Base-by-base conservation (phyloP, 352 stramenopile genomes). In the Pythium phragmiticola region DNA sequence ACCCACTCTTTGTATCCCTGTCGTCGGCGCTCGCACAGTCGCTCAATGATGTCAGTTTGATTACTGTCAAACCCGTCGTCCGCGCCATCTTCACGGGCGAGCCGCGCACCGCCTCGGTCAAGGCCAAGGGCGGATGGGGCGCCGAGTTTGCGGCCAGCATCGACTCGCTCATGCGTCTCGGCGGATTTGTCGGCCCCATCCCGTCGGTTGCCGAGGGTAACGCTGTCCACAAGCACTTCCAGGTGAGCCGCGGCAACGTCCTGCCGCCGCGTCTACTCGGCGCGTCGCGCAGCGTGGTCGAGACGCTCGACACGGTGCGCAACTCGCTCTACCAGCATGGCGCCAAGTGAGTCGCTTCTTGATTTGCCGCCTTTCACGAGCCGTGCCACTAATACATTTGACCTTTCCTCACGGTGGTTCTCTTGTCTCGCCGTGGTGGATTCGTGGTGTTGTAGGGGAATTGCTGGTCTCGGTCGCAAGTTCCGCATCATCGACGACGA, bases 401-500 rank as follows among this genome's bases (percentile, higher is more conserved):
- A 48, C 36, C 26, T 63, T 63, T 21, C 42, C 55, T 17, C 54
- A 19, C 41, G 51, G 51, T 57, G 39, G 41, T 43, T 61, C 21
- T 37, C 49, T 52, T 13, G 13, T 51, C 37, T 52, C 42, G 13
- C 13, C 19, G 42, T 60, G 2, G 30, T 60, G 23, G 45, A 7
- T 61, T 37, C 41, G 54, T 48, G 39, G 26, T 68, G n/a, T 57
- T 68, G 30, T 60, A 87, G 84, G 34, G 83, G 85, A 2, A 90
- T 94, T 57, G 77, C 80, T 23, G 80, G 80, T 33, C 63, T 94
- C 23, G 83, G 85, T 33, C 83, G 85, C 63, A 94, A 94, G 68
- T 92, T 97, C 66, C 84, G 87, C 21, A 94, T 96, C 73, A 92
- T 96, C 55, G 88, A 96, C 63, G 84, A 96, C 62, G 84, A 96